Evolutionary conservation across 192 early-diverging fungal species (phyloP), one percentile per base, ranked within the genome.

Genomic region (Chytriomyces confervae): DNA sequence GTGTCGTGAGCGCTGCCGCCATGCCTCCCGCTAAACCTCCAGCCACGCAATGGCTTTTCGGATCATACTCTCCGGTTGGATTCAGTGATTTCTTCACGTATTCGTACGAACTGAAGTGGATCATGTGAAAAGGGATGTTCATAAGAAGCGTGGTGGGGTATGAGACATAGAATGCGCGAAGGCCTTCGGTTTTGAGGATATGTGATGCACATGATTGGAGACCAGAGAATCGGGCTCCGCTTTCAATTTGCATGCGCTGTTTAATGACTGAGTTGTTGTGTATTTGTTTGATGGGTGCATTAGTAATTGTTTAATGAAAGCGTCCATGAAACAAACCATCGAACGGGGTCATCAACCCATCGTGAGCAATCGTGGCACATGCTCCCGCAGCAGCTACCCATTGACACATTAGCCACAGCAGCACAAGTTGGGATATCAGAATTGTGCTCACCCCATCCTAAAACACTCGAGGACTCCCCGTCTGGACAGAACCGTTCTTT

Each of bases 281-380:
- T 13, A 0, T 2, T 20, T 20, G 36, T 36, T 36, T 36, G 24
- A 27, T 36, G 1, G 36, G 4, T 36, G 36, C 36, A 36, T 36
- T 36, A 36, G 36, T 36, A 36, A 36, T 36, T 1, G 36, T 27
- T 27, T 27, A 27, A 27, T 27, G 24, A 27, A 0, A 27, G 24
- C 24, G 24, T 27, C 24, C 24, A 27, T 27, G 24, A 27, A 27
- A 27, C 24, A 64, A 75, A 91, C 90, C 96, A 84, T 98, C 97
- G 84, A 98, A 98, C 10, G 97, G 97, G 77, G 94, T 98, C 93
- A 96, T 94, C 61, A 98, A 81, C 5, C 93, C 91, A 73, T 98
- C 97, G 83, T 91, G 90, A 6, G 92, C 84, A 20, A 95, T 84
- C 7, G 95, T 97, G 6, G 97, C 97, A 79, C 89, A 90, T 50